Base-by-base conservation (phyloP, 1,284 basidiomycete species). In the Afroboletus lepidellus region DNA sequence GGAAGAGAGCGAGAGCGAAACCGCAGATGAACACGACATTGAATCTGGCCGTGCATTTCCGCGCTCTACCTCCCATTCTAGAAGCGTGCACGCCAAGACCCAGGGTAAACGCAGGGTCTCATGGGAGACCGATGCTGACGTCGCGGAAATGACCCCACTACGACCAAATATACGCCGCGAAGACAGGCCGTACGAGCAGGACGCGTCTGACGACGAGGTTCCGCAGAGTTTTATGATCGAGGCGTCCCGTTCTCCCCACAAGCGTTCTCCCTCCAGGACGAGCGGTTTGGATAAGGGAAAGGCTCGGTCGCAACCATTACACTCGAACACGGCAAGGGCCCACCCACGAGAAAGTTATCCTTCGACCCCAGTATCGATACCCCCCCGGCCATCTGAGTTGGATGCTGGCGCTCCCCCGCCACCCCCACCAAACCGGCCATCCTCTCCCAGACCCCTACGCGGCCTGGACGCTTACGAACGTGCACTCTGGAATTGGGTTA, bases 401-500 rank as follows among this genome's bases (percentile, higher is more conserved):
- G 77, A 81, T 53, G 59, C 64, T 21, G 74, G 78, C 53, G 43
- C 59, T 33, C 53, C 58, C 16, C 58, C 60, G 1, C 61, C 60
- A 30, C 56, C 61, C 23, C 54, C 60, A 27, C 60, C 58, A 43
- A 63, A 52, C 48, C 51, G 49, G 15, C 51, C 63, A 23, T 65
- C 72, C 46, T 77, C 71, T 36, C 64, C 70, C 20, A 80, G 75
- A 57, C 76, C 73, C 50, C 80, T 85, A 78, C 77, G 81, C 43
- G 90, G 91, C 3, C 67, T 95, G 52, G 88, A 92, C 63, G 85
- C 84, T 15, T 87, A 92, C 66, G 93, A 98, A 69, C 85, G 85
- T 59, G 96, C 96, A 0, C 69, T 98, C 39, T 99, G 97, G 97
- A 90, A 92, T 57, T 99, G 97, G 97, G 93, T 97, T 56, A 99